Base-by-base conservation (phyloP, 176 grass and related monocot species). In the barley (Hordeum vulgare) region DNA sequence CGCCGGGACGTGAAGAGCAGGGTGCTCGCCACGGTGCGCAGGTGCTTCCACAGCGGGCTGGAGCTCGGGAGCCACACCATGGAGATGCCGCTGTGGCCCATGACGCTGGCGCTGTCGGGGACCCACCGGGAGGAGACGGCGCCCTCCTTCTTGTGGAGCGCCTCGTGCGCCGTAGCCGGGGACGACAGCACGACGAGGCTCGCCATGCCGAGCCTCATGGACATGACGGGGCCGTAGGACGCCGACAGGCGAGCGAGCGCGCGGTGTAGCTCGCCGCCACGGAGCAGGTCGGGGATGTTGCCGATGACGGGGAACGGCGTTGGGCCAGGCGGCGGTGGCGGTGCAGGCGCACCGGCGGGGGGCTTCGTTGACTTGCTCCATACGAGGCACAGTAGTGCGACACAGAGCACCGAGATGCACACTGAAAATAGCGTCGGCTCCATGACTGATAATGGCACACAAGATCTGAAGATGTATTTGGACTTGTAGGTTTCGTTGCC, bases 21-120 rank as follows among this genome's bases (percentile, higher is more conserved):
- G 13, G 49, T 85, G 27, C 41, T 68, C 58, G 73, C 35, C 71
- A 79, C n/a, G 60, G 34, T 68, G 74, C 83, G 70, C 36, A 66
- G 29, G 21, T 77, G 71, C 70, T 76, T 77, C 70, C 83, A 75
- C 73, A 75, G 31, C 15, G 83, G 74, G 23, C 61, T 66, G 61
- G 53, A 66, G 83, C 67, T 77, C 60, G 83, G 61, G 26, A 83
- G 81, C 81, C 81, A 85, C 62, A 39, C 83, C 61, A 85, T 54
- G 53, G 83, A 79, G 54, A 85, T 36, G 35, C 64, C 58, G 18
- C 15, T 35, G 62, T 85, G 74, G 26, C 83, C 83, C 39, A 75
- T 56, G 39, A 62, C 73, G 28, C 49, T 65, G 28, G 71, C 73
- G 73, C 26, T 77, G 74, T 79, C 83, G 18, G 74, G 71, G 15